Evolutionary conservation across 495 filamentous ascomycete genomes (phyloP).

Genomic region (Penicillium samsonianum): DNA sequence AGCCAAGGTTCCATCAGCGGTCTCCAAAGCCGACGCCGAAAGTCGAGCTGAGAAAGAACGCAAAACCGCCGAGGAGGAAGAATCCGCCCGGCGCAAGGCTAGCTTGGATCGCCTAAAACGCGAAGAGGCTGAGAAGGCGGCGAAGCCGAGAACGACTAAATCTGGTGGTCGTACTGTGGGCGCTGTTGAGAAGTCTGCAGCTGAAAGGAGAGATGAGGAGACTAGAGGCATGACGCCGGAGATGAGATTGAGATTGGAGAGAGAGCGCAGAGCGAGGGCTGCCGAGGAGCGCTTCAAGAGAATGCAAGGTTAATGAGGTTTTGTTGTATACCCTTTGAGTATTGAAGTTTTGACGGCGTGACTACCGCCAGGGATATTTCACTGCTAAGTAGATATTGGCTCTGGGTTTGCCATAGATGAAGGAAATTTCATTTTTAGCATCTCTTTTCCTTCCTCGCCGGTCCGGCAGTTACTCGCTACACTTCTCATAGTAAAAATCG

Average conservation of each 20-base stretch:
- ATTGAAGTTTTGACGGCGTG: neutral
- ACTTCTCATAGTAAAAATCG: too few species aligned
- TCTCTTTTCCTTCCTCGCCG: too few species aligned
- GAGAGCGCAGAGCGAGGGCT: conserved; percentile 78
- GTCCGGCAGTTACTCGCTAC: too few species aligned
- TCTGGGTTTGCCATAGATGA: neutral
- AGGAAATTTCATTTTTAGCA: neutral
- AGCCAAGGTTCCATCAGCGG: conserved; percentile 66
- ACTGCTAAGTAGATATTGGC: neutral
- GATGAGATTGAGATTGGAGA: conserved; percentile 75
- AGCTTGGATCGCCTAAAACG: conserved; percentile 68
- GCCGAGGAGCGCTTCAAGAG: conserved; percentile 81
- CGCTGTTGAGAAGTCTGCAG: conserved; percentile 61
- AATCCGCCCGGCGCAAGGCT: conserved; percentile 58
- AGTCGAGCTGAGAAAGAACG: conserved; percentile 63
- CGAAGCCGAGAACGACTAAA: conserved; percentile 39
- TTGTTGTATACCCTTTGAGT: conserved; percentile 4
- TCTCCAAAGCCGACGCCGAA: conserved; percentile 70
- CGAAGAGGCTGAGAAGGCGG: conserved; percentile 58
- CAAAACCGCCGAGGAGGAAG: conserved; percentile 53
- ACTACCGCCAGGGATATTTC: neutral
- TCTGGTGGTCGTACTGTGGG: conserved; percentile 52
- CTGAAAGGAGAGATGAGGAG: conserved; percentile 80
- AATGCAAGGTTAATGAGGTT: conserved; percentile 47
- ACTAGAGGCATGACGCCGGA: conserved; percentile 81